Evolutionary conservation across 495 filamentous ascomycete genomes (phyloP), one percentile per base, ranked within the genome.

Genomic region (Penicillium silybi): DNA sequence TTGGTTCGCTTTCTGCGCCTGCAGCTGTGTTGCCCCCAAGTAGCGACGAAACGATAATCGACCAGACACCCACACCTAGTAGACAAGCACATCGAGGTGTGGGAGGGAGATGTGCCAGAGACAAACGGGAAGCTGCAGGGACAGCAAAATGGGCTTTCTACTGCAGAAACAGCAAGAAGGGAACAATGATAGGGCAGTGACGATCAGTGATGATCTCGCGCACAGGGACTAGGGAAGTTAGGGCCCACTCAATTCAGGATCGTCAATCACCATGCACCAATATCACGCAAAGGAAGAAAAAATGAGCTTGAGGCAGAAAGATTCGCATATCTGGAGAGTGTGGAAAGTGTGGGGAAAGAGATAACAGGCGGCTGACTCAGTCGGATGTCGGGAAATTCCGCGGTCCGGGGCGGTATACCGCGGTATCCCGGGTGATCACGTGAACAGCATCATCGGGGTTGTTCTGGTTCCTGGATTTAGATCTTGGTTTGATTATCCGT

Each of bases 61-160:
- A 70, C 58, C 46, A 74, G 59, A 57, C 64, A 70, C 57, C 67
- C 66, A 65, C 63, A 68, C 58, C 58, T 67, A 61, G 63, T 66
- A 59, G 63, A 72, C 65, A 63, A 61, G 61, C 60, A 66, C 71
- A 72, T 74, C 71, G 69, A 72, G 63, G 69, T 68, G 54, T 63
- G 69, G 60, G 59, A 65, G 54, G 61, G 57, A 63, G 61, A 60
- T 60, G 59, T 60, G 59, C 59, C 59, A 38, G 42, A 51, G 39
- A 44, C 35, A 59, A 49, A 40, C 43, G 27, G 50, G 23, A 32
- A 48, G 55, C 57, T 56, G 49, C 50, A 20, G 18, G 17, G 44
- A 41, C 46, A 61, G 57, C 59, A 56, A 56, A 32, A 32, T 32
- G 54, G 45, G 37, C 42, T 41, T 35, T 42, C 37, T 51, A 35